Conservation (phyloP, 805 yeast genomes). For the Ogataea angusta region DNA sequence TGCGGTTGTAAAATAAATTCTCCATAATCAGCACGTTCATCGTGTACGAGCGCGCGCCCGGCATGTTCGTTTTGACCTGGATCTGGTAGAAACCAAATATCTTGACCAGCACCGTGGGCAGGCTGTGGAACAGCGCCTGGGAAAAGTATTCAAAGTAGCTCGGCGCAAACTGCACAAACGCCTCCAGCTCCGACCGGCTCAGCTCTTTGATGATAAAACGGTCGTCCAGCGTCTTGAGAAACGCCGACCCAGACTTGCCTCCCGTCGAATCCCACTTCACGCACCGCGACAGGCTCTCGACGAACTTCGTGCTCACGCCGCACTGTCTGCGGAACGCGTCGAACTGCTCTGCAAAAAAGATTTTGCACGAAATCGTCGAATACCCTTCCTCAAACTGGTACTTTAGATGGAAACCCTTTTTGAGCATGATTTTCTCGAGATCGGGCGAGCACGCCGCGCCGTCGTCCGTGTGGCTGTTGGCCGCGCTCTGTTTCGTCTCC, state of each 20-base stretch:
- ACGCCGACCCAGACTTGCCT: slow-evolving; percentile 94
- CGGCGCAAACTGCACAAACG: slow-evolving; percentile 94
- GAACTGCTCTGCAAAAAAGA: slow-evolving; percentile 93
- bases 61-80: slow-evolving; percentile 73
- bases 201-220: slow-evolving; percentile 86
- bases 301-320: slow-evolving; percentile 67
- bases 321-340: slow-evolving; percentile 89
- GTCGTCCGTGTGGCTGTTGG: slow-evolving; percentile 11
- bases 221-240: slow-evolving; percentile 87
- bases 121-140: slow-evolving; percentile 89
- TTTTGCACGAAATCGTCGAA: slow-evolving; percentile 83
- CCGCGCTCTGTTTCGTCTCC: background rate
- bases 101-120: slow-evolving; percentile 92
- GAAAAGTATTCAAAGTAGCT: slow-evolving; percentile 95
- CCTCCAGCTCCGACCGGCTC: slow-evolving; percentile 83
- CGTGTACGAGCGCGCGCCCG: slow-evolving; percentile 66
- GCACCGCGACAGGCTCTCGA: slow-evolving; percentile 90
- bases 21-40: slow-evolving; percentile 96
- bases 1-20: slow-evolving; percentile 80
- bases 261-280: slow-evolving; percentile 95
- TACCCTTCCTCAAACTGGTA: slow-evolving; percentile 88
- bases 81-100: slow-evolving; percentile 95
- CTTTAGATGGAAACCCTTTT: slow-evolving; percentile 83
- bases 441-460: slow-evolving; percentile 16
- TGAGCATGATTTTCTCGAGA: slow-evolving; percentile 70